Evolutionary conservation across 441 rosid species (phyloP), one percentile per base, ranked within the genome.

Genomic region (Cnidoscolus chayamansa): DNA sequence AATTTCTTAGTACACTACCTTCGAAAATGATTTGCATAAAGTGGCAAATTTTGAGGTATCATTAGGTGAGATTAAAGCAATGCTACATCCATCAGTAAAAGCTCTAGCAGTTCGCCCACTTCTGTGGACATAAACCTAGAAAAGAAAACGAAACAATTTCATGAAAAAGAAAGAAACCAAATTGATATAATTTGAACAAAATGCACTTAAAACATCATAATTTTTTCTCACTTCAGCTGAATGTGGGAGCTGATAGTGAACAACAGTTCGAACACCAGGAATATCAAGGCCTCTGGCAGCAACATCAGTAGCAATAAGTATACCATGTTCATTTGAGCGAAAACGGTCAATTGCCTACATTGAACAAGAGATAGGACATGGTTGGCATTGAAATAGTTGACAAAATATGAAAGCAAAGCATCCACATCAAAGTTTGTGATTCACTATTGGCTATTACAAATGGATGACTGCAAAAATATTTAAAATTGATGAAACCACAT

Each of bases 51-150:
- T 95, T 63, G 95, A 85, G 13, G 90, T 76, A 54, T 95, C 99
- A 65, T 75, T 86, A 32, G 99, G 81, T 15, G 97, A 83, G 76
- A 95, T 86, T 68, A 93, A 78, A 76, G 97, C 95, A 83, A 95
- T 89, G 78, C 90, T 95, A 85, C 98, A 95, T 70, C 99, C 99
- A 79, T 95, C 99, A 63, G 89, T 76, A 64, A 84, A 93, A 65
- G 97, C 98, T 81, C 99, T 89, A 75, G 99, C 98, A 72, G 97
- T 93, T 81, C 99, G 87, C 63, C 99, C 99, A 82, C 99, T 91
- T 86, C 99, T 86, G 74, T 95, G 99, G n/a, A 95, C 96, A 82
- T 95, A 95, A 55, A 93, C 95, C 99, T 93, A 74, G 77, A 60
- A 65, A n/a, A 68, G 74, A 65, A 61, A 77, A 70, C 20, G 43